Evolutionary conservation across 202 grass and related monocot genomes (phyloP).

Genomic region (Dendrocalamus latiflorus): DNA sequence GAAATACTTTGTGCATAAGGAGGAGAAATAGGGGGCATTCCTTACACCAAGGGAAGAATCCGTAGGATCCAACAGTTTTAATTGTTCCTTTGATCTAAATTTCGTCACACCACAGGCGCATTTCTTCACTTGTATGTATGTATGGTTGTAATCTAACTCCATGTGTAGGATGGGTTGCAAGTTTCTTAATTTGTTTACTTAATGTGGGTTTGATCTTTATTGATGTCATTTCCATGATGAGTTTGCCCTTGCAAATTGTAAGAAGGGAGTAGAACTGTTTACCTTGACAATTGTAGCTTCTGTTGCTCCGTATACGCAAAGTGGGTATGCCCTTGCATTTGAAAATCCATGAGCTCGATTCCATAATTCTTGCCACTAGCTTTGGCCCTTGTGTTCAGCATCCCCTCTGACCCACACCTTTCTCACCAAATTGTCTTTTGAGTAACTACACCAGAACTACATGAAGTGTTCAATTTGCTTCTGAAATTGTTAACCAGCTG

Average conservation of each 20-base stretch:
- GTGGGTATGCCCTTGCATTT: not conserved
- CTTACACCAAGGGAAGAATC: not conserved
- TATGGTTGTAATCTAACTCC: not conserved
- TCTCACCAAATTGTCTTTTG: not conserved
- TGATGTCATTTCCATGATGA: not conserved
- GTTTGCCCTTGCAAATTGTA: not conserved
- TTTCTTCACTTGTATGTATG: not conserved
- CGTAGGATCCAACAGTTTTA: not conserved
- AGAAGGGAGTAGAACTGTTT: not conserved
- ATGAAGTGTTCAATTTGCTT: not conserved
- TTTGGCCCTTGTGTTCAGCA: not conserved
- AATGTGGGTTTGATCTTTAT: not conserved
- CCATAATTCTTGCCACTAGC: not conserved
- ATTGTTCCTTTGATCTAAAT: not conserved
- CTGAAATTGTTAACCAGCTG: slow-evolving; percentile 38
- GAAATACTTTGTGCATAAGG: not conserved
- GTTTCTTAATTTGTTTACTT: not conserved
- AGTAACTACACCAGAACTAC: not conserved
- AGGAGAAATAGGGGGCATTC: not conserved
- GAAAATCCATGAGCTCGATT: not conserved
- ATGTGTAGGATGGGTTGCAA: slow-evolving; percentile 4
- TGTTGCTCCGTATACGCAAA: not conserved
- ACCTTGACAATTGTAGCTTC: not conserved
- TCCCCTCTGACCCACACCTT: not conserved
- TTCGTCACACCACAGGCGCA: not conserved